Evolutionary conservation across 768 basidiomycete species (phyloP), one percentile per base, ranked within the genome.

Genomic region (Trametes villosa): DNA sequence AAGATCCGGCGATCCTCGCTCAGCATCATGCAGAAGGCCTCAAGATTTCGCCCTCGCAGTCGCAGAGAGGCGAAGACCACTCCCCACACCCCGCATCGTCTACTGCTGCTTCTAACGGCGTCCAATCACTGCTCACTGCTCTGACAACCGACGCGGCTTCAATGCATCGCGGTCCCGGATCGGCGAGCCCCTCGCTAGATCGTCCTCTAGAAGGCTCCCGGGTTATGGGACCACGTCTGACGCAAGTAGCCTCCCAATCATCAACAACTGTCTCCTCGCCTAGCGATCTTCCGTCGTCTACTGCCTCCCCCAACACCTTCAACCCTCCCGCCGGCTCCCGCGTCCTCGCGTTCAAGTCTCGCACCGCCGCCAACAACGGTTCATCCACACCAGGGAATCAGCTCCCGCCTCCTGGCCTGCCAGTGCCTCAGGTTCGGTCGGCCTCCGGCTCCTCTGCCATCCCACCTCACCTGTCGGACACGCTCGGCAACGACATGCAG

Each of bases 321-420:
- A 76, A 77, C 62, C 72, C 75, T 45, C 74, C 78, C 15, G 62
- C 74, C 49, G 76, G 78, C 52, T 79, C 78, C 57, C 76, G 79
- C 52, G 68, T 84, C 58, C 77, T 83, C 60, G 76, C 77, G 13
- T 71, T 81, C 36, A 74, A 72, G 30, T 70, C 74, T 8, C 74
- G 73, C 30, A 64, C 68, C 1, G 60, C 70, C 15, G 60, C 65
- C 17, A 55, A 31, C 15, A 38, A 68, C 17, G 53, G 47, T 42
- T 55, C 52, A 2, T n/a, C 59, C 9, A 15, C 34, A 8, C 20
- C 45, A 2, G 17, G 34, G 17, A 40, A 46, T 27, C 69, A 65
- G 30, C 46, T 60, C 1, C 60, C 65, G 18, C 50, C 65, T 6
- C 67, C 65, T 17, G 51, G 60, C 2, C 52, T 69, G 11, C 45